phyloP scores from a whole-genome alignment of 306 rosid species.

The Trifolium repens region DNA sequence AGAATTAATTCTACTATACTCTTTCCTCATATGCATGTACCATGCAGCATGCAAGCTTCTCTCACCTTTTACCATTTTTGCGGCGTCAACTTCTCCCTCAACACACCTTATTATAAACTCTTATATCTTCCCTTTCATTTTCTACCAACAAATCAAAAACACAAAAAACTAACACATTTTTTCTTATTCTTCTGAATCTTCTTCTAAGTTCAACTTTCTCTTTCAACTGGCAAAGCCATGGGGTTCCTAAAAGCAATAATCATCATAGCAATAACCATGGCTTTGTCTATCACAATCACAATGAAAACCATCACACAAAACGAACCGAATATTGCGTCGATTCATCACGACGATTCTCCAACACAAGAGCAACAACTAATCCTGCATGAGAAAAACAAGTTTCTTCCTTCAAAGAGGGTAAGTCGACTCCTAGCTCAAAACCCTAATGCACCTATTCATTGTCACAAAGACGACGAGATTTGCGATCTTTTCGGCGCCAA shows the following conservation, averaged over 20 bases:
- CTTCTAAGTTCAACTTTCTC: not conserved
- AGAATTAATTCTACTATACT: conserved; percentile 55
- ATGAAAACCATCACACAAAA: conserved; percentile 42
- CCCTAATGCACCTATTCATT: conserved; percentile 56
- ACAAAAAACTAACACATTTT: not conserved
- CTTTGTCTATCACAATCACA: conserved; percentile 69
- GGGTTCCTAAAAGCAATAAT: conserved; percentile 56
- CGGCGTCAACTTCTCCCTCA: conserved; percentile 66
- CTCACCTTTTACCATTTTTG: conserved; percentile 61
- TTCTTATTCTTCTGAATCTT: not conserved
- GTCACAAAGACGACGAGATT: conserved; percentile 59
- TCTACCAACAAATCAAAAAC: conserved; percentile 37
- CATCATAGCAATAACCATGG: conserved; percentile 76
- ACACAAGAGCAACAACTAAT: not conserved
- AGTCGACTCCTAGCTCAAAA: conserved; percentile 61
- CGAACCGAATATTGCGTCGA: conserved; percentile 14
- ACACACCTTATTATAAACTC: conserved; percentile 51
- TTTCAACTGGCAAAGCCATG: conserved; percentile 61
- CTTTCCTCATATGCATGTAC: conserved; percentile 49
- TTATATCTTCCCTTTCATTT: conserved; percentile 46
- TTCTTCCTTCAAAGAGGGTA: conserved; percentile 61
- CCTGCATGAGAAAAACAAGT: not conserved
- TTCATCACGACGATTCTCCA: not conserved
- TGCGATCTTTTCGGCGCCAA: conserved; percentile 39
- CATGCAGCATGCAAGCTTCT: conserved; percentile 4